A percentile compares a stretch with the other conserved stretches of the same genome.
These are phyloP conservation scores for Colletotrichum sidae DNA, from an alignment of 2,329 filamentous ascomycete genomes.

Conservation along the genomic window DNA sequence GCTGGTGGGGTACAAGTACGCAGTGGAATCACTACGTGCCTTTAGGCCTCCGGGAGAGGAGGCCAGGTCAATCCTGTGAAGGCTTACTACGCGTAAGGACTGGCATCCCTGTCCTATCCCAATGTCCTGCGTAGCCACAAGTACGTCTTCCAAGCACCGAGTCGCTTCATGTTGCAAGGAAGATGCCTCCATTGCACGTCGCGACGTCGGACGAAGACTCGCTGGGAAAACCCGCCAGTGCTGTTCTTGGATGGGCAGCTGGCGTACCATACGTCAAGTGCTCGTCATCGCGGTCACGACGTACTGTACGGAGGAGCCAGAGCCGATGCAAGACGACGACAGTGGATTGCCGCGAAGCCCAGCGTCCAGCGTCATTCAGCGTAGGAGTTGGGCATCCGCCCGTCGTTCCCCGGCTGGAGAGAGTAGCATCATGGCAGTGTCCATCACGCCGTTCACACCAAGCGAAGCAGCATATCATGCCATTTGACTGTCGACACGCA, in stretches of 20 bases:
- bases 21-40: too few relatives aligned
- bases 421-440: slow-evolving; percentile 21
- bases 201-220: too few relatives aligned
- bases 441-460: slow-evolving; percentile 15
- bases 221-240: too few relatives aligned
- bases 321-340: slow-evolving; percentile 25
- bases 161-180: too few relatives aligned
- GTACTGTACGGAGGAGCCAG: not conserved
- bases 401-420: slow-evolving; percentile 10
- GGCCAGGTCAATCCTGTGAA: too few relatives aligned
- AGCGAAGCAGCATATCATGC: slow-evolving; percentile 28
- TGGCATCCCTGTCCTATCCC: too few relatives aligned
- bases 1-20: not conserved
- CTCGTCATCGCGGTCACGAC: slow-evolving; percentile 12
- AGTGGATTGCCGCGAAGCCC: not conserved
- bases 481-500: slow-evolving; percentile 2
- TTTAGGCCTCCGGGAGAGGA: too few relatives aligned
- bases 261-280: slow-evolving; percentile 9
- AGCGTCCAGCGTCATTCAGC: slow-evolving; percentile 11
- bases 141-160: too few relatives aligned
- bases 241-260: not conserved
- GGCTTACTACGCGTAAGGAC: too few relatives aligned
- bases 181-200: too few relatives aligned
- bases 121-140: too few relatives aligned
- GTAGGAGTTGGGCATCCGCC: slow-evolving; percentile 15